Conservation (phyloP, 148 eudicot genomes). For the Nepenthes mirabilis region DNA sequence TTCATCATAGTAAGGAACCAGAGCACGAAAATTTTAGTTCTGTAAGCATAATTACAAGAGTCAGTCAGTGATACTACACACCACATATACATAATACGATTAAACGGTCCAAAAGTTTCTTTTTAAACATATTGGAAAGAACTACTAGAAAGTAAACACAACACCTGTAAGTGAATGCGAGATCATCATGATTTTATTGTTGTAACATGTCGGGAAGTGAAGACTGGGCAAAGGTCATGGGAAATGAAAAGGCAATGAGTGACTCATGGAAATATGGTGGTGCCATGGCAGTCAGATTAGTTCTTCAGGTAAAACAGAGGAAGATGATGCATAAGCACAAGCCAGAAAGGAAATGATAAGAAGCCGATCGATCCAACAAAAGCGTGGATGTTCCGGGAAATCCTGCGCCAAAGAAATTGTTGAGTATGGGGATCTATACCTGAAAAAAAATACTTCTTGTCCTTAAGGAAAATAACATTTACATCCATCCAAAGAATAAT, state of each 20-base stretch:
- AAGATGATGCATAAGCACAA: slow-evolving; percentile 50
- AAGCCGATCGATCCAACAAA: slow-evolving; percentile 56
- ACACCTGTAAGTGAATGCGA: slow-evolving; percentile 60
- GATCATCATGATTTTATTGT: slow-evolving; percentile 53
- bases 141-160: slow-evolving; percentile 43
- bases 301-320: slow-evolving; percentile 45
- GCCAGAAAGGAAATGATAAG: slow-evolving; percentile 44
- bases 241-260: slow-evolving; percentile 64
- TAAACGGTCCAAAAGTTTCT: slow-evolving; percentile 10
- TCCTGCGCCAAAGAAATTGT: slow-evolving; percentile 76
- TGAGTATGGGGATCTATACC: slow-evolving; percentile 47
- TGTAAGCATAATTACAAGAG: slow-evolving; percentile 7
- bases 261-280: slow-evolving; percentile 52
- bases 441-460: slow-evolving; percentile 19
- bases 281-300: slow-evolving; percentile 59
- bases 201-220: slow-evolving; percentile 52
- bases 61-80: slow-evolving; percentile 6
- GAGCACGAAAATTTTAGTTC: slow-evolving; percentile 10
- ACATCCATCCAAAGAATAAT: slow-evolving; percentile 16
- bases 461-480: slow-evolving; percentile 24
- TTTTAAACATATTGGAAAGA: slow-evolving; percentile 15
- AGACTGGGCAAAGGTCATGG: slow-evolving; percentile 58
- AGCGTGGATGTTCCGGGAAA: slow-evolving; percentile 43
- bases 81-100: slow-evolving; percentile 8
- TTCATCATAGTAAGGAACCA: slow-evolving; percentile 16